Evolutionary conservation across 495 filamentous ascomycete genomes (phyloP).

Genomic region (Talaromyces liani): DNA sequence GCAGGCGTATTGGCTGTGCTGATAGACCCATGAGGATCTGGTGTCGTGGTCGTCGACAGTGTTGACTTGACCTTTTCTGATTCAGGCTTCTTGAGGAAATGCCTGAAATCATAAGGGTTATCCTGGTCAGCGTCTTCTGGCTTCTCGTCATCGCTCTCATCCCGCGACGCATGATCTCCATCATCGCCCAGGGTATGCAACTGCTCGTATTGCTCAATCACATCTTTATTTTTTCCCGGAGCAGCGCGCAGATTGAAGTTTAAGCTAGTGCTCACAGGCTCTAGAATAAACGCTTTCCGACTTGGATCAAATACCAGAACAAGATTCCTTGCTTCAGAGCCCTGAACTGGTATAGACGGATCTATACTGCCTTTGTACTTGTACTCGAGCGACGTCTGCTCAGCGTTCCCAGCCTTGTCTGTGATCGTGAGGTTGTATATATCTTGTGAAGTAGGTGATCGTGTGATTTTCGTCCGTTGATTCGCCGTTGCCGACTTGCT

Average conservation of each 20-base stretch:
- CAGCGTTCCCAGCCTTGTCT: constrained; percentile 37
- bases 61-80: constrained; percentile 26
- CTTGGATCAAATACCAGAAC: constrained; percentile 47
- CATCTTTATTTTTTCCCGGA: constrained; percentile 37
- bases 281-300: constrained; percentile 43
- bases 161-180: constrained; percentile 25
- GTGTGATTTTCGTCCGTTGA: constrained; percentile 34
- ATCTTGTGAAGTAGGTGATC: constrained; percentile 27
- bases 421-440: constrained; percentile 43
- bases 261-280: constrained; percentile 41
- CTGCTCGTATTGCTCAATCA: constrained; percentile 39
- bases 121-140: constrained; percentile 38
- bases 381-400: constrained; percentile 34
- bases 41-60: constrained; percentile 28
- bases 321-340: constrained; percentile 29
- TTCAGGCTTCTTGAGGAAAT: constrained; percentile 43
- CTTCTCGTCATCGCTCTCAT: constrained; percentile 37
- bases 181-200: constrained; percentile 36
- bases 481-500: constrained; percentile 37
- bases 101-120: constrained; percentile 54
- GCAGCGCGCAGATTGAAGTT: constrained; percentile 52
- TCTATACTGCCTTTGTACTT: constrained; percentile 45
- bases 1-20: constrained; percentile 30
- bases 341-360: constrained; percentile 19
- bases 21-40: constrained; percentile 25